Evolutionary conservation across 768 basidiomycete species (phyloP), one percentile per base, ranked within the genome.

Genomic region (Lactarius sp.): DNA sequence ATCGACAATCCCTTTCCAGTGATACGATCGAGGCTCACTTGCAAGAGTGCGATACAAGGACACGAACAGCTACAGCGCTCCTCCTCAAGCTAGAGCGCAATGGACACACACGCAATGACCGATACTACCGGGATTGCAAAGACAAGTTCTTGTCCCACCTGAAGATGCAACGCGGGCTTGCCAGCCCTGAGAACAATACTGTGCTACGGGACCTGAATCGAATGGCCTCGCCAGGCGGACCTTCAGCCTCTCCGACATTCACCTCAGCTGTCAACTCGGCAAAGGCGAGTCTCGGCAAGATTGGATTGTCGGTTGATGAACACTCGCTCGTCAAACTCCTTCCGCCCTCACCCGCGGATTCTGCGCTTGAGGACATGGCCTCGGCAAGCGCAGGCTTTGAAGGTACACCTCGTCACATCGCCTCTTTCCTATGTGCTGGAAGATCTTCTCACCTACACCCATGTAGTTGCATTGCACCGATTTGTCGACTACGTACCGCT

Each of bases 401-500:
- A 59, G 64, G 66, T 68, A 18, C 31, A 56, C 14, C 42, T 52
- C 44, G 27, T 33, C 36, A 9, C 4, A 60, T 54, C 16, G 4
- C 55, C 3, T 14, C n/a, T 34, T 6, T 20, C 13, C 5, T 42
- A 27, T 34, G 22, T 12, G n/a, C 16, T 33, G 8, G 14, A 4
- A 47, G 0, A 6, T 13, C 22, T 50, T 12, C 59, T 55, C 13
- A 36, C 5, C 2, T 31, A 22, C 0, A 31, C 14, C 22, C 8
- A 6, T 44, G 31, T 36, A 68, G 66, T 68, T 16, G 36, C 60
- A 0, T 51, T 61, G 41, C 50, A 52, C 8, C 56, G 66, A 9
- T 67, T 67, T 44, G 60, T 57, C 1, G 66, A 67, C 52, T 67
- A 67, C 31, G 56, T 56, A 18, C 64, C 62, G 8, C 58, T 61